These are phyloP conservation scores for Lasiodiplodia sp. DNA, from an alignment of 2,329 filamentous ascomycete genomes.

Conservation along the genomic window DNA sequence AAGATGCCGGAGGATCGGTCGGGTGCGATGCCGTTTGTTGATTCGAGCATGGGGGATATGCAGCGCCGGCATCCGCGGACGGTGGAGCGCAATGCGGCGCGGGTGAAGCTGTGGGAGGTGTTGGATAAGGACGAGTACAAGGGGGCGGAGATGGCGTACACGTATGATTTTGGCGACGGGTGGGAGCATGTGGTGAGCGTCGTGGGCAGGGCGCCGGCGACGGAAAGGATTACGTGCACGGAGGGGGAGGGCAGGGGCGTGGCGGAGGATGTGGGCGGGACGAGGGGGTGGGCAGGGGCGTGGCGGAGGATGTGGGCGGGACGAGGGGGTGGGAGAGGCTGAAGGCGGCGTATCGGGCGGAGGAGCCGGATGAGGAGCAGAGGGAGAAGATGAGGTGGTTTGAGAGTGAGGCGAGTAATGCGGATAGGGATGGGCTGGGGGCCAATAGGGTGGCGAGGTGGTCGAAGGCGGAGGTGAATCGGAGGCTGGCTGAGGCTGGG, in stretches of 20 bases:
- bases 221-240: not conserved
- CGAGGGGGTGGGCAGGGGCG: not conserved
- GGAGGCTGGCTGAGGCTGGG: too few relatives aligned
- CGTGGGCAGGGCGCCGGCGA: not conserved
- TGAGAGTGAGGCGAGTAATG: not conserved
- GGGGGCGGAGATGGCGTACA: not conserved
- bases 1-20: not conserved
- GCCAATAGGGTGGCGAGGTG: too few relatives aligned
- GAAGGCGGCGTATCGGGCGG: slow-evolving; percentile 4
- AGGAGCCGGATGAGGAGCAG: not conserved
- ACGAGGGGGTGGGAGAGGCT: not conserved
- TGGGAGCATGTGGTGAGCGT: not conserved
- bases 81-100: slow-evolving; percentile 30
- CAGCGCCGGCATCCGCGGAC: slow-evolving; percentile 34
- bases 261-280: not conserved
- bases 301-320: not conserved
- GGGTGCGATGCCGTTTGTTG: not conserved
- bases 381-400: not conserved
- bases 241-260: not conserved
- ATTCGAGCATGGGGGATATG: slow-evolving; percentile 26
- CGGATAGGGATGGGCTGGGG: too few relatives aligned
- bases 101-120: slow-evolving; percentile 32
- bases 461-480: too few relatives aligned
- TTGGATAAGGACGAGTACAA: slow-evolving; percentile 31
- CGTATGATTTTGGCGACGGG: not conserved